Evolutionary conservation across 805 yeast species (phyloP).

Genomic region (Spathaspora hagerdaliae): DNA sequence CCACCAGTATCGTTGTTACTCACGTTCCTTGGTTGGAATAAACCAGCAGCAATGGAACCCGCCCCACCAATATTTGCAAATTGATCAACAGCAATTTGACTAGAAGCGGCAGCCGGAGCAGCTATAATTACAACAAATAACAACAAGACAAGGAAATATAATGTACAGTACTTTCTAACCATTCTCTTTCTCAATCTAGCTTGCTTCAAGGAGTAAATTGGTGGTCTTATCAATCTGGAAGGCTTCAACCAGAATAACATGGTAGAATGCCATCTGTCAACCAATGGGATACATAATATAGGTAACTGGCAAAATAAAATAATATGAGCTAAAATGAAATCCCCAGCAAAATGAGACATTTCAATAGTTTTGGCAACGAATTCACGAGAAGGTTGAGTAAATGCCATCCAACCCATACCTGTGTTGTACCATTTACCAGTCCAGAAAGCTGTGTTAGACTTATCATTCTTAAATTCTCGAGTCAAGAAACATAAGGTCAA

Average conservation of each 20-base stretch:
- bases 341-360: conserved; percentile 94
- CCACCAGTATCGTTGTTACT: conserved; percentile 76
- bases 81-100: conserved; percentile 41
- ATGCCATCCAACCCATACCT: conserved; percentile 89
- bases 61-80: conserved; percentile 10
- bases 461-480: conserved; percentile 95
- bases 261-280: conserved; percentile 97
- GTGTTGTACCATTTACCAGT: conserved; percentile 98
- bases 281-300: conserved; percentile 72
- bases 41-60: conserved; percentile 51
- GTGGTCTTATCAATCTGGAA: conserved; percentile 93
- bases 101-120: conserved; percentile 88
- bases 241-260: conserved; percentile 99
- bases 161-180: conserved; percentile 86
- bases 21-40: conserved; percentile 86
- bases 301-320: conserved; percentile 89
- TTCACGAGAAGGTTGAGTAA: conserved; percentile 96
- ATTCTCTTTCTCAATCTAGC: conserved; percentile 94
- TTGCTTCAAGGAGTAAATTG: conserved; percentile 94
- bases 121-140: conserved; percentile 73
- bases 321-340: conserved; percentile 88
- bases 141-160: conserved; percentile 68
- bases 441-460: conserved; percentile 98
- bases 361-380: conserved; percentile 91
- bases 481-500: conserved; percentile 77